Percentiles rank a stretch among this genome's conserved stretches.
These are phyloP conservation scores for Pogostemon cablin DNA, from an alignment of 257 asterid species.

Conservation along the genomic window DNA sequence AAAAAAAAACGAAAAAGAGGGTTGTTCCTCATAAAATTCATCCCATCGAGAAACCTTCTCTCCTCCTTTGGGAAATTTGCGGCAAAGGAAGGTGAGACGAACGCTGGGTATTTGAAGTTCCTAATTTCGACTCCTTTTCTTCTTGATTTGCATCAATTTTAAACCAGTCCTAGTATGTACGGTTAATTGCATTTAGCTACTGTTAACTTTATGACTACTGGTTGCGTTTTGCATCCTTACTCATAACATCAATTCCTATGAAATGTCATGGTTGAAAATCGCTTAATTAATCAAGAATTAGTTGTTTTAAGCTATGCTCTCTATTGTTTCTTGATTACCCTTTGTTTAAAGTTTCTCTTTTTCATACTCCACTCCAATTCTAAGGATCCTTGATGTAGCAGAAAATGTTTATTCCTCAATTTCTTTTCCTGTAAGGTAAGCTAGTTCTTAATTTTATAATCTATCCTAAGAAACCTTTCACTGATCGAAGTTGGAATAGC, in stretches of 20 bases:
- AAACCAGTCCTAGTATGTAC: neutral
- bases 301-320: neutral
- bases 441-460: neutral
- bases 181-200: neutral
- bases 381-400: slow-evolving; percentile 3
- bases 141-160: neutral
- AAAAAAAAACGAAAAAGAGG: no score
- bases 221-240: neutral
- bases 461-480: neutral
- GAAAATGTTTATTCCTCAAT: neutral
- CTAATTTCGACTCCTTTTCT: neutral
- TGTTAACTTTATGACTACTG: neutral
- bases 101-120: neutral
- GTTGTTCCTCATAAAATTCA: no score
- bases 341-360: neutral
- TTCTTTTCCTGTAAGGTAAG: slow-evolving; percentile 1
- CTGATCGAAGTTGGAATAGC: neutral
- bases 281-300: slow-evolving; percentile 1
- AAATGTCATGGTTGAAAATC: neutral
- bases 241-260: neutral
- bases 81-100: slow-evolving; percentile 11
- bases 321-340: neutral
- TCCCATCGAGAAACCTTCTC: neutral
- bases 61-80: neutral
- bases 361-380: neutral